Evolutionary conservation across 805 yeast genomes (phyloP), one percentile per base, ranked within the genome.

Genomic region (Metschnikowia colocasiae): DNA sequence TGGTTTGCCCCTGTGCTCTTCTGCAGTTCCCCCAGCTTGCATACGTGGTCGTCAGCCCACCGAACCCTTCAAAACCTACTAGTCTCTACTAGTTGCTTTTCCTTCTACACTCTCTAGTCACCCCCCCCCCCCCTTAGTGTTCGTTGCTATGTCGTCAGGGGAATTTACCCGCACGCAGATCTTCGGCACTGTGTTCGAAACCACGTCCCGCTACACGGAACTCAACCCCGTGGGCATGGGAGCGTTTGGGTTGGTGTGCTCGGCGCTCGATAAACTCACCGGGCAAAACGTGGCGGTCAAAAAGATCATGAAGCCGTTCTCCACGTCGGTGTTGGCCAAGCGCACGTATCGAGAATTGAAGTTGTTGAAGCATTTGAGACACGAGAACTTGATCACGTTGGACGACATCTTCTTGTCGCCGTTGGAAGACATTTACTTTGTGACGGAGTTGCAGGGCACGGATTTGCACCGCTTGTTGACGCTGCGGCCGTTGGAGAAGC

Each of bases 191-290:
- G 92, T 91, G 38, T 91, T 91, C 63, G 97, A 91, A 67, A 88
- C 90, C 54, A 91, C 97, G 35, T 83, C 81, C 59, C 72, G 97
- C 55, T 94, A 94, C 70, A 80, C 87, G 3, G 96, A 92, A 62
- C 76, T 94, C 52, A 92, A 90, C 61, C 99, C 99, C 1, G 97
- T 94, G 43, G 99, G 99, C 0, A 94, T 94, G 99, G 99, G 99
- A 22, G 99, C 99, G 6, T 94, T 94, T 64, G 99, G 99, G 4
- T 77, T 94, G 16, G 99, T 94, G 33, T 94, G 99, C 55, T 89
- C 97, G 7, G 99, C 99, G 1, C 81, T 84, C 47, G 99, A 94
- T 68, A 87, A 84, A 57, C 78, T 91, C 51, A 90, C 97, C 0
- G 83, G 81, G 46, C 96, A 91, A 66, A 88, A 85, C 56, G 99